phyloP scores from a whole-genome alignment of 768 basidiomycete species.

The Tephrocybe sp. region DNA sequence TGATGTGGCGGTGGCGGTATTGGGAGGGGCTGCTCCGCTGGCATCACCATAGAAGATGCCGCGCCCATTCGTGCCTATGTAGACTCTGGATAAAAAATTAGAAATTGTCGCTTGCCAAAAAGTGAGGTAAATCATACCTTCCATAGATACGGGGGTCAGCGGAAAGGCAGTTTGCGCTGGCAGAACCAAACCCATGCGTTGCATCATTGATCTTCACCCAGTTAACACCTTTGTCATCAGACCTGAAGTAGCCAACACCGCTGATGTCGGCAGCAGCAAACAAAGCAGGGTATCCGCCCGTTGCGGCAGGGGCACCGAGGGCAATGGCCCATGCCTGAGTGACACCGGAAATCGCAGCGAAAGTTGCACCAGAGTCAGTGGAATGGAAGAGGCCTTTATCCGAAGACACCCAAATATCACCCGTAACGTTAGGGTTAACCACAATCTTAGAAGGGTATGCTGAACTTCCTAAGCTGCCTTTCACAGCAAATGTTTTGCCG shows the following conservation, averaged over 20 bases:
- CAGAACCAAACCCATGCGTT: slow-evolving; percentile 55
- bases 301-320: slow-evolving; percentile 47
- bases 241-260: slow-evolving; percentile 51
- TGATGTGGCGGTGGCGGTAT: slow-evolving; percentile 21
- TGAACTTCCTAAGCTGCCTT: slow-evolving; percentile 45
- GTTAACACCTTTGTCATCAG: slow-evolving; percentile 51
- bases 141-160: slow-evolving; percentile 55
- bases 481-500: slow-evolving; percentile 48
- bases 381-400: slow-evolving; percentile 58
- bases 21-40: slow-evolving; percentile 28
- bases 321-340: slow-evolving; percentile 56
- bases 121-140: slow-evolving; percentile 30
- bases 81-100: slow-evolving; percentile 37
- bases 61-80: slow-evolving; percentile 60
- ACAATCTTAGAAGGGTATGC: slow-evolving; percentile 49
- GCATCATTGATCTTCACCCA: slow-evolving; percentile 63
- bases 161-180: slow-evolving; percentile 41
- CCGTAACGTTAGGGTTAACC: slow-evolving; percentile 51
- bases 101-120: not conserved
- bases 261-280: slow-evolving; percentile 54
- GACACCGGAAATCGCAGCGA: slow-evolving; percentile 45
- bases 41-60: slow-evolving; percentile 53
- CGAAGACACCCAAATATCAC: slow-evolving; percentile 65
- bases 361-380: slow-evolving; percentile 47
- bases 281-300: slow-evolving; percentile 51